Evolutionary conservation across 768 basidiomycete species (phyloP), one percentile per base, ranked within the genome.

Genomic region (Lanmaoa rubissima): DNA sequence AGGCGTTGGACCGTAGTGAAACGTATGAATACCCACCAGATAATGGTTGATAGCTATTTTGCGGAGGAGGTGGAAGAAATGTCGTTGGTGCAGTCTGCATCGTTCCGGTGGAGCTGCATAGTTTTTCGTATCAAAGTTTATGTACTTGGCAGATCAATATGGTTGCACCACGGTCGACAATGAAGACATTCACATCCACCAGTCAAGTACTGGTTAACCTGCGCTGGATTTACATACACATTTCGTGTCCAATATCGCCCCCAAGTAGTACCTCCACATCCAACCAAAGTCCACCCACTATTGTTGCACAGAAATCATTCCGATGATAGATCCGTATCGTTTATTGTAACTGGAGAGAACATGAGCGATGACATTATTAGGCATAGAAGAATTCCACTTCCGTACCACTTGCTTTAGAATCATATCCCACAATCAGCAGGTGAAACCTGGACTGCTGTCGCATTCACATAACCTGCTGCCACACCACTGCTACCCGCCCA

Each of bases 81-180:
- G 72, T 65, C 60, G 73, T 74, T 53, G 77, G 62, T 56, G 68
- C 75, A 57, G 69, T 75, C 78, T 85, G 82, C 84, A 86, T 85
- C 73, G 76, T 79, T 79, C 81, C 81, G 79, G 57, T 53, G 68
- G 74, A 79, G 74, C 84, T 86, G 82, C 83, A 86, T 82, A 86
- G 85, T 86, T 86, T 82, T 80, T 79, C 75, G 65, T 65, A 77
- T 82, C 83, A 85, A 85, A 74, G 82, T 86, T 86, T 66, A 63
- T 75, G 50, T 55, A 75, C 61, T 65, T 72, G 24, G 28, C 41
- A 28, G 21, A 45, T 45, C 39, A 43, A 43, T 44, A 40, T 7
- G 38, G n/a, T 10, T 8, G 26, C 43, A 34, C 26, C 24, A 28
- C 41, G 12, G 12, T 48, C 47, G 47, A 48, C 13, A 21, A 35